These are phyloP conservation scores for Drechslerella dactyloides DNA, from an alignment of 2,329 filamentous ascomycete species.

Conservation along the genomic window DNA sequence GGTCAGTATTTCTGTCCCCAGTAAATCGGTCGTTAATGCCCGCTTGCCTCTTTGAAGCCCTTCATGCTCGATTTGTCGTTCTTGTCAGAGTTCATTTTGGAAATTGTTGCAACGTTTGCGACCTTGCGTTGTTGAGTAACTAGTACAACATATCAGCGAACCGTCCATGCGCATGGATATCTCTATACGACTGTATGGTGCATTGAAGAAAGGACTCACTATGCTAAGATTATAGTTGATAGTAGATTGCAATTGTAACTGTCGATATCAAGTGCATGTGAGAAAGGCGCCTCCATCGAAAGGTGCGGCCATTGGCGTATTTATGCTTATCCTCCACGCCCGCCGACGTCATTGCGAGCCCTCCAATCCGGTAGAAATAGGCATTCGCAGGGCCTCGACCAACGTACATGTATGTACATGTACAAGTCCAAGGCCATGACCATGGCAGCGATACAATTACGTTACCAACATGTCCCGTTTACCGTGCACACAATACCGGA, in stretches of 20 bases:
- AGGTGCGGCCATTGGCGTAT: conserved; percentile 44
- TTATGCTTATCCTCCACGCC: conserved; percentile 24
- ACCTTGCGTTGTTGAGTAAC: conserved; percentile 21
- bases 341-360: conserved; percentile 33
- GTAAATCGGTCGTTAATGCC: too few relatives aligned
- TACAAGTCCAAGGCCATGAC: too few relatives aligned
- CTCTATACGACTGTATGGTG: too few relatives aligned
- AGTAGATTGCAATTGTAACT: background rate
- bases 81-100: conserved; percentile 41
- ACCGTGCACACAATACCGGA: too few relatives aligned
- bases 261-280: background rate
- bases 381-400: background rate
- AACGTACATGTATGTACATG: background rate
- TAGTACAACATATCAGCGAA: background rate
- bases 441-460: too few relatives aligned
- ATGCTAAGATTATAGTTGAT: conserved; percentile 11
- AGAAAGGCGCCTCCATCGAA: conserved; percentile 3
- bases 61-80: conserved; percentile 34
- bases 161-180: too few relatives aligned
- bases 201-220: conserved; percentile 17
- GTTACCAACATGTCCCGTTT: too few relatives aligned
- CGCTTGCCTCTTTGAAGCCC: conserved; percentile 28
- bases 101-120: conserved; percentile 14
- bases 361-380: conserved; percentile 18
- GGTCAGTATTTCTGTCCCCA: too few relatives aligned